Conservation (phyloP, 371 early-diverging fungal genomes). For the Syncephalastrum sp. region DNA sequence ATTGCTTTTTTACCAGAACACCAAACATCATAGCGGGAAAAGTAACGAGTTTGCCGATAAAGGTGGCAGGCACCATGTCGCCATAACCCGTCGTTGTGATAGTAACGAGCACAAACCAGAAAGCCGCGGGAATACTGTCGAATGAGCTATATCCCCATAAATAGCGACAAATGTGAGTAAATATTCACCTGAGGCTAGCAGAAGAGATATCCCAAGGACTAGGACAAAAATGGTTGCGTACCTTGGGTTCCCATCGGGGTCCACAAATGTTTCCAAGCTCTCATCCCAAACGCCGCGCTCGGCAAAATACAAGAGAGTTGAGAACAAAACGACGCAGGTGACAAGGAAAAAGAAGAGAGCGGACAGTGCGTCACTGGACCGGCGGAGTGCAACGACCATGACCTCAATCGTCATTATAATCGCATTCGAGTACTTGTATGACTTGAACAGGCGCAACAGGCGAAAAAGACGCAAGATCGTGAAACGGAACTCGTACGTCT, state of each 20-base stretch:
- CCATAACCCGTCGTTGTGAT: conserved; percentile 88
- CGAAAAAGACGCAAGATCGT: conserved; percentile 81
- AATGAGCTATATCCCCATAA: conserved; percentile 44
- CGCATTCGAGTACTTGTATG: conserved; percentile 76
- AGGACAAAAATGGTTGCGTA: conserved; percentile 14
- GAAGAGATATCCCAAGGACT: not conserved
- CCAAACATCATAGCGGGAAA: conserved; percentile 88
- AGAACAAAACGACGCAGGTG: conserved; percentile 72
- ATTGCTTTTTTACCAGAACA: conserved; percentile 51
- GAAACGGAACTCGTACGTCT: conserved; percentile 83
- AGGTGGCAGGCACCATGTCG: conserved; percentile 84
- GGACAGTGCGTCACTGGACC: conserved; percentile 75
- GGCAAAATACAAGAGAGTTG: conserved; percentile 82
- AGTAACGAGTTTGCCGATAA: conserved; percentile 80
- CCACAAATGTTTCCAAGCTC: conserved; percentile 68
- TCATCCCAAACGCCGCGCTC: conserved; percentile 84
- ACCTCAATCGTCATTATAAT: conserved; percentile 82
- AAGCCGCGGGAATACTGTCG: conserved; percentile 81
- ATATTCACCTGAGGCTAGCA: not conserved
- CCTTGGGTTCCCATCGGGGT: conserved; percentile 60
- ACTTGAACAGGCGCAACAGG: conserved; percentile 77
- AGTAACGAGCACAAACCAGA: conserved; percentile 83
- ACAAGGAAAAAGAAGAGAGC: conserved; percentile 79
- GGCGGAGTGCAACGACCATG: conserved; percentile 79
- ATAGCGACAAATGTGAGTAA: not conserved